Conservation (phyloP, 345 rosid genomes). For the Salix koriyanagi region DNA sequence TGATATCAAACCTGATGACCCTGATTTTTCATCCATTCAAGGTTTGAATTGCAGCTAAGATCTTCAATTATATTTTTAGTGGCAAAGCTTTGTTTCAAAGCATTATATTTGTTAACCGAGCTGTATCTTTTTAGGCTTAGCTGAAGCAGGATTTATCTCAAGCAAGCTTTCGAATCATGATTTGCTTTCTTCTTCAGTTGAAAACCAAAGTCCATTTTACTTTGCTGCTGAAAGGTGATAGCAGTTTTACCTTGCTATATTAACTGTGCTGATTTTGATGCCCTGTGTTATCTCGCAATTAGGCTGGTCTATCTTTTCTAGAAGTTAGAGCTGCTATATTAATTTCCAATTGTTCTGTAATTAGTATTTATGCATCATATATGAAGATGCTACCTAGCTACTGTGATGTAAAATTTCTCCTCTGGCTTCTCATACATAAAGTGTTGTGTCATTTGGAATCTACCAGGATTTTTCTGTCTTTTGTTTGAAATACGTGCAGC, state of each 20-base stretch:
- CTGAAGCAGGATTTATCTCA: constrained; percentile 93
- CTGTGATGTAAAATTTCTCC: background rate
- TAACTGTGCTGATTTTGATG: background rate
- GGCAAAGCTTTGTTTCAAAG: background rate
- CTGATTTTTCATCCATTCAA: constrained; percentile 93
- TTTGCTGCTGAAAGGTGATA: constrained; percentile 80
- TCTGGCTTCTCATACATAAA: background rate
- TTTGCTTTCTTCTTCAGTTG: constrained; percentile 37
- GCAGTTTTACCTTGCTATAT: constrained; percentile 3
- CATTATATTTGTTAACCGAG: constrained; percentile 15
- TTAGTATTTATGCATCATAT: background rate
- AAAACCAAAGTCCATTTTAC: constrained; percentile 37
- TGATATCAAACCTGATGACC: constrained; percentile 75
- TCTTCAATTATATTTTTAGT: background rate
- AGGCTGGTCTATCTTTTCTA: background rate
- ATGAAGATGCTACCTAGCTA: background rate
- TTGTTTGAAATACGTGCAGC: background rate
- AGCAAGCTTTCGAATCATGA: constrained; percentile 79
- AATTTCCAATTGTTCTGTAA: background rate
- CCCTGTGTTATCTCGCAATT: background rate
- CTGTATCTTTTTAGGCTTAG: constrained; percentile 64
- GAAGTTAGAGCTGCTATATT: background rate
- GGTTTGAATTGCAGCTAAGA: constrained; percentile 41
- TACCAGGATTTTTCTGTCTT: background rate
- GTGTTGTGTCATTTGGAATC: background rate